Evolutionary conservation across 805 yeast genomes (phyloP).

Genomic region (Tetrapisispora iriomotensis): DNA sequence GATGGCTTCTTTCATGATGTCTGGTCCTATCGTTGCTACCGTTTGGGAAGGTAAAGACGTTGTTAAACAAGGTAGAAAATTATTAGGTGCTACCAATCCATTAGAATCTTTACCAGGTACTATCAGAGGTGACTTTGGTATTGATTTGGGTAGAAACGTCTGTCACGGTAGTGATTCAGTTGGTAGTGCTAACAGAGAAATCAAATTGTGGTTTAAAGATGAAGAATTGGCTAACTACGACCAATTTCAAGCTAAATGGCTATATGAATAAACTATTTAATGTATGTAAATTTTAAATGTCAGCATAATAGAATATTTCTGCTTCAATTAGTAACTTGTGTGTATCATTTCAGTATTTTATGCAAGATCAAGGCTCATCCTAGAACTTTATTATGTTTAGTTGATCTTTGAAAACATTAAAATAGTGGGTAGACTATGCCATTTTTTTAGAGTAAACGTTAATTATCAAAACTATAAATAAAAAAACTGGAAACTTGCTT

Average conservation of each 20-base stretch:
- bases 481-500: too few relatives aligned
- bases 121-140: slow-evolving; percentile 98
- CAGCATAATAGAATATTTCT: too few relatives aligned
- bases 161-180: slow-evolving; percentile 99
- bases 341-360: too few relatives aligned
- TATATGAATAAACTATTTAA: slow-evolving; percentile 93
- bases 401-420: too few relatives aligned
- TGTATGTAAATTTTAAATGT: too few relatives aligned
- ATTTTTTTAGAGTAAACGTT: too few relatives aligned
- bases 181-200: slow-evolving; percentile 94
- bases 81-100: slow-evolving; percentile 99
- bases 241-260: slow-evolving; percentile 76
- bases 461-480: too few relatives aligned
- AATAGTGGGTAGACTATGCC: too few relatives aligned
- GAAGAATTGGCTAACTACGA: slow-evolving; percentile 93
- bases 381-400: too few relatives aligned
- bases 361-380: too few relatives aligned
- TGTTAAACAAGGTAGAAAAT: slow-evolving; percentile 95
- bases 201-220: slow-evolving; percentile 93
- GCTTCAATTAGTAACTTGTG: too few relatives aligned
- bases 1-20: slow-evolving; percentile 87
- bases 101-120: slow-evolving; percentile 96
- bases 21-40: slow-evolving; percentile 98
- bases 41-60: slow-evolving; percentile 99
- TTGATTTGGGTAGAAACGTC: slow-evolving; percentile 99